Percentiles rank a stretch among this genome's conserved stretches.
Evolutionary conservation across 495 filamentous ascomycete species (phyloP).

Genomic region (Hypoxylon crocopeplum): DNA sequence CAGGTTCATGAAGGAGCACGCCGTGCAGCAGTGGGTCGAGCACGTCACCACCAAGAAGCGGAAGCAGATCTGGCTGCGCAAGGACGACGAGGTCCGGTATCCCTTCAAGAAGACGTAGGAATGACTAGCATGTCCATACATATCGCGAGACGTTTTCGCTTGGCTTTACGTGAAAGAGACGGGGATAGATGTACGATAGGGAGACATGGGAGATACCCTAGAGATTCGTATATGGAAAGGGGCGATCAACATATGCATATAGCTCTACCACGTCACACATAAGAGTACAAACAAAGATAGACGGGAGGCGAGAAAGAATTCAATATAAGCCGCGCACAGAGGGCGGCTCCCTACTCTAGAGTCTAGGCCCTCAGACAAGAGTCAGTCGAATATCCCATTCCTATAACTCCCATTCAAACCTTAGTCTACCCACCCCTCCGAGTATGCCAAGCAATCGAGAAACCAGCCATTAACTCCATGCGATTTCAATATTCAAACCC

Average conservation of each 20-base stretch:
- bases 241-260: slow-evolving; percentile 5
- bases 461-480: slow-evolving; percentile 23
- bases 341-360: no score
- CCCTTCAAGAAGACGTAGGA: slow-evolving; percentile 76
- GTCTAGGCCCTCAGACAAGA: no score
- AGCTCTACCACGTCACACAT: slow-evolving; percentile 18
- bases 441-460: no score
- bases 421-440: no score
- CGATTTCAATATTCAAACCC: slow-evolving; percentile 7
- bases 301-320: neutral
- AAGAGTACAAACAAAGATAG: neutral
- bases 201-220: slow-evolving; percentile 18
- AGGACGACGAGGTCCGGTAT: slow-evolving; percentile 80
- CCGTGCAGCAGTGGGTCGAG: slow-evolving; percentile 75
- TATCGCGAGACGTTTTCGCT: no score
- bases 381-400: no score
- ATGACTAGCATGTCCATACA: no score
- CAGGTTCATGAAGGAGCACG: slow-evolving; percentile 64
- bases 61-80: slow-evolving; percentile 84
- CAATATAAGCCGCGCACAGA: no score
- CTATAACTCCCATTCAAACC: no score
- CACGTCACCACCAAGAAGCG: slow-evolving; percentile 79
- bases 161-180: no score
- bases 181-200: slow-evolving; percentile 16
- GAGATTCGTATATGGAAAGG: neutral